A percentile compares a stretch with the other conserved stretches of the same genome.
Evolutionary conservation across 208 protist genomes (phyloP).

Genomic region (Vickermania ingenoplastis): DNA sequence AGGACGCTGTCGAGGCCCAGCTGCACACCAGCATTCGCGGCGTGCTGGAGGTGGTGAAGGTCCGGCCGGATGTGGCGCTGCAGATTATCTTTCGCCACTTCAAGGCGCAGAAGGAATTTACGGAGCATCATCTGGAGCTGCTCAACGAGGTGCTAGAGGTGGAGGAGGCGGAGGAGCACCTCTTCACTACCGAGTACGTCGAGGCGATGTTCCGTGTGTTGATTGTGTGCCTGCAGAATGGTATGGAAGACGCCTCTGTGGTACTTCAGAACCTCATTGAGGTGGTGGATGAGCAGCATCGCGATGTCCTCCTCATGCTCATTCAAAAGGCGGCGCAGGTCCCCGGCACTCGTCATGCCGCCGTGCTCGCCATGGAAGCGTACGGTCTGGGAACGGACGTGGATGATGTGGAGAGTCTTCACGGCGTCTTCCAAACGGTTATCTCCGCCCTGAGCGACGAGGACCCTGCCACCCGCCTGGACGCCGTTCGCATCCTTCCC

Average conservation of each 20-base stretch:
- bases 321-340: constrained; percentile 54
- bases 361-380: constrained; percentile 56
- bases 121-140: constrained; percentile 57
- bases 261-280: constrained; percentile 61
- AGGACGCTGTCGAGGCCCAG: constrained; percentile 78
- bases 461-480: constrained; percentile 22
- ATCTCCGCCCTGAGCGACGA: constrained; percentile 66
- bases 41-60: constrained; percentile 88
- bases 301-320: constrained; percentile 43
- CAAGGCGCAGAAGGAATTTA: constrained; percentile 30
- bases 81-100: constrained; percentile 75
- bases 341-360: constrained; percentile 49
- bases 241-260: constrained; percentile 38
- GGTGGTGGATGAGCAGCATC: constrained; percentile 28
- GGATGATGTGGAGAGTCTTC: constrained; percentile 63
- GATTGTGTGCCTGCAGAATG: constrained; percentile 55
- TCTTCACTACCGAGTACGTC: constrained; percentile 36
- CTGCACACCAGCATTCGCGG: constrained; percentile 72
- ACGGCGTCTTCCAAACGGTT: constrained; percentile 46
- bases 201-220: constrained; percentile 45
- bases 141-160: constrained; percentile 72
- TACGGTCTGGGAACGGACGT: constrained; percentile 52
- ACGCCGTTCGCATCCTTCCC: constrained; percentile 51
- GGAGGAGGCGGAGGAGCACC: constrained; percentile 66
- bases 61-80: constrained; percentile 74